phyloP scores from a whole-genome alignment of 371 early-diverging fungal genomes.

The Umbelopsis sp. region DNA sequence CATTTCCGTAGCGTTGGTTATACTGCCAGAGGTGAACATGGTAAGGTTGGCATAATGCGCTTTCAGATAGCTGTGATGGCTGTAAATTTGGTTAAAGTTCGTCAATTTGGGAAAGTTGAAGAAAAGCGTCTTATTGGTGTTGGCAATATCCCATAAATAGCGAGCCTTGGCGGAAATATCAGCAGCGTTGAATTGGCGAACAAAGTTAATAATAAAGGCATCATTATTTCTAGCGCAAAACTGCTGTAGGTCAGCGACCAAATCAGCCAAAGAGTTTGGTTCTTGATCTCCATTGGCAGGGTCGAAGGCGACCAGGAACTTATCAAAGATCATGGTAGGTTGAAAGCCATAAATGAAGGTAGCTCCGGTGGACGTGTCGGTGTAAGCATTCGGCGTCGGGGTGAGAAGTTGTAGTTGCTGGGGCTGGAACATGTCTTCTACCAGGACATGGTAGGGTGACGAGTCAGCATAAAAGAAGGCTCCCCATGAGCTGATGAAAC shows the following conservation, averaged over 20 bases:
- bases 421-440: conserved; percentile 25
- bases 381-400: conserved; percentile 31
- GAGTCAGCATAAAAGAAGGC: conserved; percentile 34
- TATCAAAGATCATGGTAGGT: conserved; percentile 42
- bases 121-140: conserved; percentile 32
- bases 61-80: conserved; percentile 35
- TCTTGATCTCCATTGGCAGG: conserved; percentile 16
- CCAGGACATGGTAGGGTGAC: conserved; percentile 34
- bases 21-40: conserved; percentile 27
- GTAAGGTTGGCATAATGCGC: conserved; percentile 42
- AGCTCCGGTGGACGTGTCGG: conserved; percentile 27
- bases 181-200: conserved; percentile 34
- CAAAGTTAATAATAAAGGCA: conserved; percentile 49
- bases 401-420: conserved; percentile 36
- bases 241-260: conserved; percentile 46
- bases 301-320: conserved; percentile 28
- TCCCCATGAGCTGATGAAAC: conserved; percentile 42
- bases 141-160: conserved; percentile 37
- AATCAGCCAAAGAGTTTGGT: conserved; percentile 23
- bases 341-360: conserved; percentile 36
- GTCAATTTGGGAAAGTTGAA: conserved; percentile 39
- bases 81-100: conserved; percentile 36
- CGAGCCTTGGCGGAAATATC: conserved; percentile 38
- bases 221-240: conserved; percentile 45
- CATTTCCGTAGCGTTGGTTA: conserved; percentile 22